phyloP scores from a whole-genome alignment of 441 rosid species.

The Geranium incanum region DNA sequence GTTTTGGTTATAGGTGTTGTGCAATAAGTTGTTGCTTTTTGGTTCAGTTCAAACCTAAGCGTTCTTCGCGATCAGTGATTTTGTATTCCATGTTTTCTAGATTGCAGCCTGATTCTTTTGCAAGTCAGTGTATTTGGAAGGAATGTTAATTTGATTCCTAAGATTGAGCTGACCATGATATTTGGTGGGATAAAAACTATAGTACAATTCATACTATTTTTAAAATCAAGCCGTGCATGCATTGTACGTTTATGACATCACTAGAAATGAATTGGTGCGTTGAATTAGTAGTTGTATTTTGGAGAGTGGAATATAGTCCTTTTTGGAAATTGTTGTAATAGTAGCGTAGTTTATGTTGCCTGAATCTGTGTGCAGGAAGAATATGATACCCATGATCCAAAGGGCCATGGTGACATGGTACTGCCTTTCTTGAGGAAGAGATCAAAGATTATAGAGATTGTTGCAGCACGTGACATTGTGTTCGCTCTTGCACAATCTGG shows the following conservation, averaged over 20 bases:
- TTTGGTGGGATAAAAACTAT: neutral
- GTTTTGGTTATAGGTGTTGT: neutral
- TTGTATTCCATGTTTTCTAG: neutral
- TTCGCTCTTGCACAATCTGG: conserved; percentile 98
- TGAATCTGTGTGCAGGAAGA: conserved; percentile 46
- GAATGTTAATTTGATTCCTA: neutral
- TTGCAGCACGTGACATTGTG: conserved; percentile 84
- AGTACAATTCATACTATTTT: neutral
- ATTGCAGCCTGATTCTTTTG: neutral
- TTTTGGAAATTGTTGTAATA: neutral
- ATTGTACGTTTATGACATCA: too few relatives aligned
- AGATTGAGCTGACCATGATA: neutral
- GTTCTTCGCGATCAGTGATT: neutral
- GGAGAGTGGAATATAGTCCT: neutral
- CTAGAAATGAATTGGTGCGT: neutral
- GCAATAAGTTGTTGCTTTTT: neutral
- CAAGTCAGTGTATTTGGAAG: neutral
- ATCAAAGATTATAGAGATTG: conserved; percentile 87
- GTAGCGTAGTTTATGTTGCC: neutral
- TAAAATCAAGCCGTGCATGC: neutral
- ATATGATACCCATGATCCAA: conserved; percentile 91
- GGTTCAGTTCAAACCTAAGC: neutral
- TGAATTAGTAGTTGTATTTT: neutral
- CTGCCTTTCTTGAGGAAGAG: conserved; percentile 83
- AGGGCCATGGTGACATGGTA: conserved; percentile 53